A percentile compares a stretch with the other conserved stretches of the same genome.
Evolutionary conservation across 78 protist genomes (phyloP).

Genomic region (Speleostelium caveatum): DNA sequence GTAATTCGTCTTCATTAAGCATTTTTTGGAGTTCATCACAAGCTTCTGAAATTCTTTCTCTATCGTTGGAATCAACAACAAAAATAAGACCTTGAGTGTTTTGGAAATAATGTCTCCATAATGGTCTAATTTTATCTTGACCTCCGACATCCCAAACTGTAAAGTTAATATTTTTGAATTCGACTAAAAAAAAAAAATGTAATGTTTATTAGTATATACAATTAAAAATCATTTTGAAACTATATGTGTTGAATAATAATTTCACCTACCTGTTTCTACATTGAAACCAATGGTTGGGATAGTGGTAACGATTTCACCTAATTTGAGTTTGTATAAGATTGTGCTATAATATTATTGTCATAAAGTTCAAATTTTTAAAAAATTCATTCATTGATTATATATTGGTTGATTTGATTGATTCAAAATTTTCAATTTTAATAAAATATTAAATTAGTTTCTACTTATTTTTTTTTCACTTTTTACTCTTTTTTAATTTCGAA

Average conservation of each 20-base stretch:
- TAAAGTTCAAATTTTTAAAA: no score
- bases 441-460: constrained; percentile 79
- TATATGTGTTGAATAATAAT: no score
- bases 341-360: no score
- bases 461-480: no score
- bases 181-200: no score
- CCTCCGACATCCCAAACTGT: constrained; percentile 98
- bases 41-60: constrained; percentile 92
- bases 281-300: constrained; percentile 88
- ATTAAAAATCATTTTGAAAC: no score
- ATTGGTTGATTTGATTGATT: neutral
- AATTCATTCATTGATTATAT: neutral
- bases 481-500: no score
- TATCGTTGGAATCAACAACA: constrained; percentile 97
- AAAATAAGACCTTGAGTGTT: constrained; percentile 95
- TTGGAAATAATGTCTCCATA: constrained; percentile 93
- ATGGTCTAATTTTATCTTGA: constrained; percentile 96
- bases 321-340: constrained; percentile 76
- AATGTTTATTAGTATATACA: no score
- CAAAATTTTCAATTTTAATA: neutral
- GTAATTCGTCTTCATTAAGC: constrained; percentile 83
- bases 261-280: constrained; percentile 73
- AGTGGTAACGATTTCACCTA: constrained; percentile 71
- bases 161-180: constrained; percentile 94
- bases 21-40: constrained; percentile 88